Conservation (phyloP, 2,329 filamentous ascomycete species). For the Coniochaeta ligniaria region DNA sequence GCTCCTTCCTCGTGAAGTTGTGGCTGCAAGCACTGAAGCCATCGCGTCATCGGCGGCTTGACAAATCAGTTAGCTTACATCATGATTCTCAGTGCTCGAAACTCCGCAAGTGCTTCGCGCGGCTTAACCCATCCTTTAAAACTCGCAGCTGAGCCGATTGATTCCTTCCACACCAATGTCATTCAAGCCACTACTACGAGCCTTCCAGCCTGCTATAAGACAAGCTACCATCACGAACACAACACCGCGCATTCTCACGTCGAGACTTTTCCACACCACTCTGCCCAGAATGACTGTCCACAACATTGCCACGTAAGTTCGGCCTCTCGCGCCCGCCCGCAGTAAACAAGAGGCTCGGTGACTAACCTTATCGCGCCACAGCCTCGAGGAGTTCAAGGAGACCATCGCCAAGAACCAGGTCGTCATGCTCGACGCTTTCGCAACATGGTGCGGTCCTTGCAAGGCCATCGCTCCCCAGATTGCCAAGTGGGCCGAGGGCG, state of each 20-base stretch:
- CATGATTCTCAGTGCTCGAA: background rate
- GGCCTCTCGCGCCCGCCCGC: background rate
- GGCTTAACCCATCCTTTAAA: background rate
- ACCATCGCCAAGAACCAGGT: constrained; percentile 32
- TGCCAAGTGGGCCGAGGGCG: constrained; percentile 45
- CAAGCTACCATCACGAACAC: constrained; percentile 6
- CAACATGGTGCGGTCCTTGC: constrained; percentile 92
- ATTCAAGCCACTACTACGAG: constrained; percentile 2
- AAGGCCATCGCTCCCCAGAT: constrained; percentile 79
- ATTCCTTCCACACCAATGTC: background rate
- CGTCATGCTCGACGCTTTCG: constrained; percentile 80
- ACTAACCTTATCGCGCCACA: constrained; percentile 7
- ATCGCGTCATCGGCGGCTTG: background rate
- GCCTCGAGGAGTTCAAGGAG: constrained; percentile 22
- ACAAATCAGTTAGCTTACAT: background rate
- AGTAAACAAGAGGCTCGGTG: background rate
- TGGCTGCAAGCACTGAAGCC: background rate
- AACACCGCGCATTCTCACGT: constrained; percentile 12
- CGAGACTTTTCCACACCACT: constrained; percentile 28
- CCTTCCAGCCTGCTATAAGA: constrained; percentile 10
- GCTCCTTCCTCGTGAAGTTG: background rate
- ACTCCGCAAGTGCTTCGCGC: background rate
- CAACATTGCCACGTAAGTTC: constrained; percentile 28
- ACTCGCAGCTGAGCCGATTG: background rate
- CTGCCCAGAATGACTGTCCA: constrained; percentile 35